Percentiles rank a stretch among this genome's conserved stretches.
These are phyloP conservation scores for Caryopteris hybrid DNA, from an alignment of 305 asterid genomes.

Conservation along the genomic window DNA sequence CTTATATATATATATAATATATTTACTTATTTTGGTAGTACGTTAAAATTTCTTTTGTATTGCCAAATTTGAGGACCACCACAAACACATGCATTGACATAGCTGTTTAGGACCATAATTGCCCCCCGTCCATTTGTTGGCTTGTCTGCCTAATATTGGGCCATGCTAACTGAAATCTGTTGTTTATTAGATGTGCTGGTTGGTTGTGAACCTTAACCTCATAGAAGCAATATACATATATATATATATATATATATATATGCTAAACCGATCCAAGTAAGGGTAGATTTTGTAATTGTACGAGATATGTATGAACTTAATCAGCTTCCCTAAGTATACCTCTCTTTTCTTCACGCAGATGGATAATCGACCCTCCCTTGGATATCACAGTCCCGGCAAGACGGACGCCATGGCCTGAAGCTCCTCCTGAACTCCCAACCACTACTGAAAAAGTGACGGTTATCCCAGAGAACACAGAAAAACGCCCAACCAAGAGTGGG, in stretches of 20 bases:
- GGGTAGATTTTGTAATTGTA: background rate
- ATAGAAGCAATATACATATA: background rate
- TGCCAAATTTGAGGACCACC: background rate
- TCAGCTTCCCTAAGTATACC: background rate
- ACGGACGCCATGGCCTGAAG: conserved; percentile 97
- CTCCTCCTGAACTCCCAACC: conserved; percentile 80
- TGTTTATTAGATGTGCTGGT: background rate
- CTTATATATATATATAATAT: too few species aligned
- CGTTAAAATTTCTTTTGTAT: background rate
- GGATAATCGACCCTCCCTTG: conserved; percentile 87
- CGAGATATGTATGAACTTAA: background rate
- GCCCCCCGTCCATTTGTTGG: background rate
- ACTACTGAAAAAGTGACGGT: conserved; percentile 35
- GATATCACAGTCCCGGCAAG: conserved; percentile 87
- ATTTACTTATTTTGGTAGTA: background rate
- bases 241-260: background rate
- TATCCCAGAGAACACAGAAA: conserved; percentile 48
- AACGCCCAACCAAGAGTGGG: conserved; percentile 46
- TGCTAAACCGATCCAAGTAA: too few species aligned
- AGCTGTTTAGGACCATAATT: background rate
- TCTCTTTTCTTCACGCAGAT: conserved; percentile 37
- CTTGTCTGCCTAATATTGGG: background rate
- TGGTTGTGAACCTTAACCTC: background rate
- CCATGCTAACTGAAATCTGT: background rate
- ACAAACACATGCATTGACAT: background rate